A percentile compares a stretch with the other conserved stretches of the same genome.
These are phyloP conservation scores for Rhizopogon vesiculosus DNA, from an alignment of 768 basidiomycete species.

Conservation along the genomic window DNA sequence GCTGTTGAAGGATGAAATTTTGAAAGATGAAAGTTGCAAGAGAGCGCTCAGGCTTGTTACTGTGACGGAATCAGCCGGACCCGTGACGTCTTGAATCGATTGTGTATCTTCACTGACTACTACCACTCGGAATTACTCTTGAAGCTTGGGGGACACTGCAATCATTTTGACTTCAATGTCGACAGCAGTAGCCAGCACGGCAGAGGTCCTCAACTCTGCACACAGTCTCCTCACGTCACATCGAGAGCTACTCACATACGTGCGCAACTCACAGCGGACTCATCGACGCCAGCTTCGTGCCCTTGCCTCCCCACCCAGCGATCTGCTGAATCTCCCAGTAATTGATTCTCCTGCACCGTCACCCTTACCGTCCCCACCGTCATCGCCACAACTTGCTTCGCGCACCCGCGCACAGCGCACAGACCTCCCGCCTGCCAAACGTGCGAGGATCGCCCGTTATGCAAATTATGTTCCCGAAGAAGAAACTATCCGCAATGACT, in stretches of 20 bases:
- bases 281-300: conserved; percentile 53
- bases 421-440: conserved; percentile 66
- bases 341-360: conserved; percentile 55
- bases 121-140: no score
- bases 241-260: conserved; percentile 48
- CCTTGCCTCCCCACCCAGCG: conserved; percentile 50
- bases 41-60: no score
- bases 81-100: no score
- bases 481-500: conserved; percentile 95
- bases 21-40: no score
- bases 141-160: no score
- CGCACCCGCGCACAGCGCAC: conserved; percentile 36
- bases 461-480: conserved; percentile 87
- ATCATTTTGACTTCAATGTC: not conserved
- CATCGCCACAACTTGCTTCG: conserved; percentile 36
- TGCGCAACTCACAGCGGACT: conserved; percentile 50
- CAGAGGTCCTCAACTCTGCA: conserved; percentile 53
- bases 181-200: conserved; percentile 23
- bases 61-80: no score
- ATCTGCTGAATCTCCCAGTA: conserved; percentile 51
- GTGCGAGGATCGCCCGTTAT: conserved; percentile 65
- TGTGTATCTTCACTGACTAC: no score
- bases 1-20: no score
- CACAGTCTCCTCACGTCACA: conserved; percentile 65
- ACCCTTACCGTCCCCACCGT: conserved; percentile 42